Conservation (phyloP, 2,329 filamentous ascomycete species). For the Aureobasidium subglaciale region DNA sequence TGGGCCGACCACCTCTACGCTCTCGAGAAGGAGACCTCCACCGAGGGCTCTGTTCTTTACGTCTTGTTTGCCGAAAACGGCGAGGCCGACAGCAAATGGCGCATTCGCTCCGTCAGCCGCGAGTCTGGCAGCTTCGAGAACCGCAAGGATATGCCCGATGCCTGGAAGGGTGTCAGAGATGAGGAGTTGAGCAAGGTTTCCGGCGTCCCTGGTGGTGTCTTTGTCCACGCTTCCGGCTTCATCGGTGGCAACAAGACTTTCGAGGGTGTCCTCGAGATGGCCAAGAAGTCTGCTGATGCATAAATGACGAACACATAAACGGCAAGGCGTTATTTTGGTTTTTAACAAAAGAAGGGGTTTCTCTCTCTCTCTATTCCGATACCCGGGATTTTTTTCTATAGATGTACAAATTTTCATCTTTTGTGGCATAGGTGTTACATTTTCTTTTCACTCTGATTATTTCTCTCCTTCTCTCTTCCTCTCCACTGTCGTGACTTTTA, state of each 20-base stretch:
- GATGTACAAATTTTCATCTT: background rate
- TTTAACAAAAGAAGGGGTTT: background rate
- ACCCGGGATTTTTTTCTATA: conserved; percentile 1
- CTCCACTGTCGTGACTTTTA: background rate
- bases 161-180: conserved; percentile 87
- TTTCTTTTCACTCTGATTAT: background rate
- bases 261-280: conserved; percentile 82
- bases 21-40: conserved; percentile 58
- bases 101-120: conserved; percentile 85
- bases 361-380: background rate
- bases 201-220: conserved; percentile 69
- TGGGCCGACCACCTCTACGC: conserved; percentile 97
- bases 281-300: conserved; percentile 59
- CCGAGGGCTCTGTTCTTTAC: conserved; percentile 59
- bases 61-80: conserved; percentile 85
- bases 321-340: background rate
- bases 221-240: conserved; percentile 91
- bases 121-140: conserved; percentile 82
- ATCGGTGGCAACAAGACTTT: conserved; percentile 93
- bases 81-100: conserved; percentile 73
- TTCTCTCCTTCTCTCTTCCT: background rate
- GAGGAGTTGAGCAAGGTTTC: conserved; percentile 69
- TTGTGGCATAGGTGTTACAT: background rate
- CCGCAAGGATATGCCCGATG: conserved; percentile 81
- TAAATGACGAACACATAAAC: conserved; percentile 17